These are phyloP conservation scores for Stereum hirsutum DNA, from an alignment of 1,284 basidiomycete genomes.

Conservation along the genomic window DNA sequence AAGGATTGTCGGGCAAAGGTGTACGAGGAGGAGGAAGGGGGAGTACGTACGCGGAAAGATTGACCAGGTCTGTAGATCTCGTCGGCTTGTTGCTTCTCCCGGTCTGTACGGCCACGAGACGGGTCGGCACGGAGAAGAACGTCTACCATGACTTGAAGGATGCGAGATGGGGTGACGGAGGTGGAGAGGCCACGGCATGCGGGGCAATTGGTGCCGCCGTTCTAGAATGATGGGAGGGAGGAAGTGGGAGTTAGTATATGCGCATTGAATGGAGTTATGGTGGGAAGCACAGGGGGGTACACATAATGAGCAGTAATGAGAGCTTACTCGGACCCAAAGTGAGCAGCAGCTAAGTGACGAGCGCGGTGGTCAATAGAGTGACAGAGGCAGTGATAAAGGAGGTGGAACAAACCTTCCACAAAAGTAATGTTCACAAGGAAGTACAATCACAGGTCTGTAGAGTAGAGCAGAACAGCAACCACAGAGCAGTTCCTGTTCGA, in stretches of 20 bases:
- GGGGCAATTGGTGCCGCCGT: conserved; percentile 73
- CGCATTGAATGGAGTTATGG: too few species aligned
- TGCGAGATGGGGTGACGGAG: conserved; percentile 56
- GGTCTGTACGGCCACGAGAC: conserved; percentile 47
- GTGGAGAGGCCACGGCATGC: conserved; percentile 62
- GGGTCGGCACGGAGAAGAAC: conserved; percentile 56
- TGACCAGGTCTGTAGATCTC: conserved; percentile 58
- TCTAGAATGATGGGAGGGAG: conserved; percentile 30
- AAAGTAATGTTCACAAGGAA: conserved; percentile 78
- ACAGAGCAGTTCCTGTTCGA: conserved; percentile 67
- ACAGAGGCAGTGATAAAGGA: conserved; percentile 2
- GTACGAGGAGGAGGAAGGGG: not conserved
- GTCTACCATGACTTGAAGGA: conserved; percentile 62
- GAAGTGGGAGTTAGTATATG: not conserved
- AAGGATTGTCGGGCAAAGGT: conserved; percentile 3
- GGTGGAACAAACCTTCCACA: conserved; percentile 58
- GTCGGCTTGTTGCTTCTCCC: conserved; percentile 68
- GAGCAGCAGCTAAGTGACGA: conserved; percentile 59
- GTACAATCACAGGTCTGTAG: conserved; percentile 67
- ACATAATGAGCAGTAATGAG: not conserved
- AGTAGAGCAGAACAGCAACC: conserved; percentile 75
- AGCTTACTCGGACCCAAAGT: conserved; percentile 70
- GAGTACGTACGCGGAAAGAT: conserved; percentile 54
- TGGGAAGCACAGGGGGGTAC: not conserved
- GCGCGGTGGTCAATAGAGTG: conserved; percentile 2